Conservation (phyloP, 352 stramenopile species). For the Phytophthora chlamydospora region DNA sequence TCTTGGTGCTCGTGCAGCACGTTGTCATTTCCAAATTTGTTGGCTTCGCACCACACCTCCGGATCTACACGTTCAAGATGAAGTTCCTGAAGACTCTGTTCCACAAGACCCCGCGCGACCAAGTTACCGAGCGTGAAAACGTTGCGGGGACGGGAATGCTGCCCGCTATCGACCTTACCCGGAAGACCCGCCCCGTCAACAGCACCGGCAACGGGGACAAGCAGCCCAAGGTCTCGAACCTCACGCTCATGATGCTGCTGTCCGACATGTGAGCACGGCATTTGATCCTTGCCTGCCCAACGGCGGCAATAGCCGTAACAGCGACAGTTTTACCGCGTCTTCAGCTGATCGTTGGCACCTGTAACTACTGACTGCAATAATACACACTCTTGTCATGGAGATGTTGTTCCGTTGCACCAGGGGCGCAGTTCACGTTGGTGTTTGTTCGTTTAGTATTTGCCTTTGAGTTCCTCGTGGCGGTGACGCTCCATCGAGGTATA, state of each 20-base stretch:
- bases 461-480: too few species aligned
- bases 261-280: slow-evolving; percentile 20
- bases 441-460: too few species aligned
- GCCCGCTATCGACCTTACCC: slow-evolving; percentile 17
- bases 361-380: not conserved
- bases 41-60: not conserved
- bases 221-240: slow-evolving; percentile 10
- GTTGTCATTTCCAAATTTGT: slow-evolving; percentile 14
- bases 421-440: too few species aligned
- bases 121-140: not conserved
- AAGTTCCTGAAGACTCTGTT: slow-evolving; percentile 30
- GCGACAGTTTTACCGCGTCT: too few species aligned
- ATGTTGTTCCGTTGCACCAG: not conserved
- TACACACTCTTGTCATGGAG: not conserved
- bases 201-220: slow-evolving; percentile 16
- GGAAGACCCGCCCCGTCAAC: slow-evolving; percentile 8
- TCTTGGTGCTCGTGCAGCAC: not conserved
- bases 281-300: not conserved
- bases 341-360: too few species aligned
- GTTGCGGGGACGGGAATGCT: slow-evolving; percentile 6
- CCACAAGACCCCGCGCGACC: slow-evolving; percentile 7
- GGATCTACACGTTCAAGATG: slow-evolving; percentile 11
- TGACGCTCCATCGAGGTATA: too few species aligned
- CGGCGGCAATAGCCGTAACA: not conserved
- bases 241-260: slow-evolving; percentile 29